phyloP scores from a whole-genome alignment of 2,329 filamentous ascomycete species.

The Chaetomiaceae sp. region DNA sequence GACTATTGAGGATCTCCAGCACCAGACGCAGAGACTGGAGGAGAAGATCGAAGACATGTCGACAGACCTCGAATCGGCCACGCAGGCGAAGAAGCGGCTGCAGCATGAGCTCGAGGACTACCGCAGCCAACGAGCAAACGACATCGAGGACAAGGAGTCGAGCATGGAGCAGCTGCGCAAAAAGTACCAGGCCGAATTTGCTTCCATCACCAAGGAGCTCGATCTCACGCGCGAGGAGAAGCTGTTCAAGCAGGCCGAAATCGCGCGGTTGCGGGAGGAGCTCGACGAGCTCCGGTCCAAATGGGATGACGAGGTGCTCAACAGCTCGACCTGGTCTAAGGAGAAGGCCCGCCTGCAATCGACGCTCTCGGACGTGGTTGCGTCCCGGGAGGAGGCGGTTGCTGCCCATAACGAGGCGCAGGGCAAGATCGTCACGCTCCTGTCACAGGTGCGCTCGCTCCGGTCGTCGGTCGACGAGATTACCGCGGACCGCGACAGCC shows the following conservation, averaged over 20 bases:
- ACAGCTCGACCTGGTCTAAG: slow-evolving; percentile 97
- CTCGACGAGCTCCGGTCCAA: slow-evolving; percentile 91
- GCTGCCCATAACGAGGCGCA: slow-evolving; percentile 93
- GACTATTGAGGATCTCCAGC: slow-evolving; percentile 82
- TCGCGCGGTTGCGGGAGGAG: slow-evolving; percentile 85
- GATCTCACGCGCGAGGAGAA: slow-evolving; percentile 88
- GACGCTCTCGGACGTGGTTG: slow-evolving; percentile 79
- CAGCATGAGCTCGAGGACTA: slow-evolving; percentile 98
- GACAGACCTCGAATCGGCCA: slow-evolving; percentile 77
- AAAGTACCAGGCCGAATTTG: slow-evolving; percentile 94
- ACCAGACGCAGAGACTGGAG: slow-evolving; percentile 82
- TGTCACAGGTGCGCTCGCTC: slow-evolving; percentile 83
- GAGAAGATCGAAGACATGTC: slow-evolving; percentile 88
- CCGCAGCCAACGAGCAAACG: slow-evolving; percentile 87
- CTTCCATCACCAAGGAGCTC: slow-evolving; percentile 82
- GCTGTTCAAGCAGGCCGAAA: slow-evolving; percentile 81
- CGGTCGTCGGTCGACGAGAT: slow-evolving; percentile 82
- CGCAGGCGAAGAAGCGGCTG: slow-evolving; percentile 87
- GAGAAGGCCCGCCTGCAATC: slow-evolving; percentile 91
- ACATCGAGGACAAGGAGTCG: slow-evolving; percentile 93
- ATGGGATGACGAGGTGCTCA: slow-evolving; percentile 97
- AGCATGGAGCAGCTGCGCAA: slow-evolving; percentile 95
- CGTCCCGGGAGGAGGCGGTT: slow-evolving; percentile 89
- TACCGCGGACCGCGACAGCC: slow-evolving; percentile 74
- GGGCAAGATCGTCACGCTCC: slow-evolving; percentile 80